Base-by-base conservation (phyloP, 73 alveolate genomes). In the Symbiodinium natans region DNA sequence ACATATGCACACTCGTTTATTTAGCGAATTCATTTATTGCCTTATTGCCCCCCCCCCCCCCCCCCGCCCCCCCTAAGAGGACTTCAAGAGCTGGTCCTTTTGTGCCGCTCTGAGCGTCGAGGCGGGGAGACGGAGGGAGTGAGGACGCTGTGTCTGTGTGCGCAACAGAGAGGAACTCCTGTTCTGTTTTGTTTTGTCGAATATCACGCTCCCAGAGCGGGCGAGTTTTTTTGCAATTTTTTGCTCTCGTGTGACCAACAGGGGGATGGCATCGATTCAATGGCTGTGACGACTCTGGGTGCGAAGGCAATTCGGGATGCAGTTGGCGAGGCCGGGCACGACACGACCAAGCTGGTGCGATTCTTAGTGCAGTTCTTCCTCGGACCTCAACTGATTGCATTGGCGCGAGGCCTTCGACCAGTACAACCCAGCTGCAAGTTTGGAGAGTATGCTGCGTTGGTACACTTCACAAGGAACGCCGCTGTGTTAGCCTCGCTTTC, bases 71-170 rank as follows among this genome's bases (percentile, higher is more conserved):
- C n/a, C n/a, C n/a, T n/a, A n/a, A n/a, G n/a, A 63, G 23, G 88
- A 84, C 86, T 90, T 90, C 87, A 90, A 90, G 87, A 90, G 96
- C 52, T 90, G 96, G 96, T 90, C 96, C 40, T 90, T 90, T 31
- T 90, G 96, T 15, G 96, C 96, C 3, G 96, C 96, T 2, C 88
- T 90, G 27, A 90, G 80, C 3, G 96, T 71, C 25, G 96, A 90
- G 96, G 96, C 75, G 31, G 48, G 2, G 38, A 41, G 33, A 8
- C 41, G 15, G 2, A 17, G 3, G 3, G 43, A n/a, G n/a, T n/a
- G n/a, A n/a, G n/a, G n/a, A n/a, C n/a, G n/a, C n/a, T n/a, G n/a
- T n/a, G n/a, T n/a, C n/a, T n/a, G n/a, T n/a, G n/a, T n/a, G n/a
- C n/a, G n/a, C n/a, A n/a, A n/a, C n/a, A n/a, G n/a, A n/a, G n/a